phyloP scores from a whole-genome alignment of 2,329 filamentous ascomycete species.

The Curvularia verruculosa region DNA sequence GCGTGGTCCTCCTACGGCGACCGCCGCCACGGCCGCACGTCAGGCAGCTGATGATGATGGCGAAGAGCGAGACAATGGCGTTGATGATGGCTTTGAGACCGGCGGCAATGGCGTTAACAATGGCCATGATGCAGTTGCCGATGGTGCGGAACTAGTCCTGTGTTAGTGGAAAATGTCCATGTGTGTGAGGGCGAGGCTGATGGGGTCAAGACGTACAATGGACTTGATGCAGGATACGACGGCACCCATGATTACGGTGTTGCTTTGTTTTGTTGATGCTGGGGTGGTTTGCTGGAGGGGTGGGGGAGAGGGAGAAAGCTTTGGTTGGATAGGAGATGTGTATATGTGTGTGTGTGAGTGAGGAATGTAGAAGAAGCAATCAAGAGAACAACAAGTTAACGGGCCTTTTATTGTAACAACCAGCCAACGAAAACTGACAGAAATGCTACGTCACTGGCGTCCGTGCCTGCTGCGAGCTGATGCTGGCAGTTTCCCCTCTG shows the following conservation, averaged over 20 bases:
- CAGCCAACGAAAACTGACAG: background rate
- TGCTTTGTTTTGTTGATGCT: conserved; percentile 9
- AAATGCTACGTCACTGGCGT: conserved; percentile 15
- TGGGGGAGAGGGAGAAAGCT: background rate
- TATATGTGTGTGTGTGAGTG: conserved; percentile 1
- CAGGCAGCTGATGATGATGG: conserved; percentile 57
- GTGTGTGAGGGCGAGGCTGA: background rate
- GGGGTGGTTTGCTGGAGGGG: background rate
- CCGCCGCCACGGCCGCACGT: conserved; percentile 56
- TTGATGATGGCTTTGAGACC: conserved; percentile 56
- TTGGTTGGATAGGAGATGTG: background rate
- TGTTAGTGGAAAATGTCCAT: conserved; percentile 31
- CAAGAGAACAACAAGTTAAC: background rate
- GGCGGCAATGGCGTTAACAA: conserved; percentile 55
- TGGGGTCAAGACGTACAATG: conserved; percentile 63
- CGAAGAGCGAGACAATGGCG: conserved; percentile 58
- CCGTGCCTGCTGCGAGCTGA: conserved; percentile 13
- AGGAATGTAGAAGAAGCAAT: conserved; percentile 3
- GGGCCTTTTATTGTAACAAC: background rate
- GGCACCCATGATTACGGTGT: conserved; percentile 71
- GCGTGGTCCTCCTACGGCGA: conserved; percentile 43
- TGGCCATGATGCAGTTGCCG: conserved; percentile 54
- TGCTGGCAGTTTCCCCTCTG: background rate
- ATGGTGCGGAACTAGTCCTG: conserved; percentile 53
- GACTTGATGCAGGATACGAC: conserved; percentile 69